Base-by-base conservation (phyloP, 2,329 filamentous ascomycete species). In the Colletotrichum tabaci region DNA sequence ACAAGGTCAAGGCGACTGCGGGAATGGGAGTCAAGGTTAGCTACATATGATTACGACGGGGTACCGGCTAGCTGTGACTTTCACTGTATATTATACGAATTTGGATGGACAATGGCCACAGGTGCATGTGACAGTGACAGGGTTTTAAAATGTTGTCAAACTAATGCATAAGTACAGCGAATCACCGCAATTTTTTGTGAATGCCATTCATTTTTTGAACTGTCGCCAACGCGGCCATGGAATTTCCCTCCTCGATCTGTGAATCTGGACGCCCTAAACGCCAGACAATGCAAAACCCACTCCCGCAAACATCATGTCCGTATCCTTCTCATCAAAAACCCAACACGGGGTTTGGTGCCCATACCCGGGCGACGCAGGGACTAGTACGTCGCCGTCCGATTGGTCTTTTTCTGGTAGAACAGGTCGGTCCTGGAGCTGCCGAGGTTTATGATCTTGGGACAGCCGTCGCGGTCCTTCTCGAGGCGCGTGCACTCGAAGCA, bases 391-490 rank as follows among this genome's bases (percentile, higher is more conserved):
- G 84, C 76, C 74, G 84, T 84, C 79, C 89, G 87, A 86, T 90
- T 90, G 76, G 89, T 90, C 84, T 91, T 91, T 82, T 91, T 91
- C 84, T 91, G 89, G 80, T 91, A 91, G 77, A 91, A 91, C 71
- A 91, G 88, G 88, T 99, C 96, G 79, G 96, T 99, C 84, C 96
- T 91, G 71, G 93, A 96, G 87, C 94, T 97, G 52, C 96, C 96
- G 80, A 99, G 84, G 81, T 99, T 99, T 81, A 99, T 98, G 83
- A 99, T 99, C 90, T 99, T 99, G 65, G 96, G 96, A 83, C 96
- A 99, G 2, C 96, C 96, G 80, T 99, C 96, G 73, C 96, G 88
- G 81, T 99, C 96, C 84, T 98, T 99, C 82, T 99, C 96, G 18
- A 99, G 86, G 9, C 96, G 90, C 71, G 96, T 99, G 82, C 96